phyloP scores from a whole-genome alignment of 306 rosid genomes.

The Vachellia collinsii region DNA sequence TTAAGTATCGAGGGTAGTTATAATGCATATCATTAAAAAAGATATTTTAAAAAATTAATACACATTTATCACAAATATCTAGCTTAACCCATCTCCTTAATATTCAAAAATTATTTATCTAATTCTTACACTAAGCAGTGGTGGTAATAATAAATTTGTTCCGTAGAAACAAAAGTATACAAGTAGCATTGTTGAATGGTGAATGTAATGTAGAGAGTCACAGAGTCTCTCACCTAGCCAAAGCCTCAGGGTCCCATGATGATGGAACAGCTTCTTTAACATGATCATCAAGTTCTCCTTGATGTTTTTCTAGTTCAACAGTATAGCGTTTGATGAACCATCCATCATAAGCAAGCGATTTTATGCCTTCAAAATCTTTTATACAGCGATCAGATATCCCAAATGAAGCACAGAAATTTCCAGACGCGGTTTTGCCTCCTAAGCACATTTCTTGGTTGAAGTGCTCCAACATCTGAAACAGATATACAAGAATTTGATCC shows the following conservation, averaged over 20 bases:
- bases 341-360: conserved; percentile 85
- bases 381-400: conserved; percentile 67
- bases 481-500: not conserved
- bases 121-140: too few relatives aligned
- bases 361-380: conserved; percentile 71
- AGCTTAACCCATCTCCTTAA: too few relatives aligned
- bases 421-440: conserved; percentile 71
- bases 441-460: conserved; percentile 78
- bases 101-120: too few relatives aligned
- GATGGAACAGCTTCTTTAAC: conserved; percentile 84
- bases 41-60: too few relatives aligned
- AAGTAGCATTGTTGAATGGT: not conserved
- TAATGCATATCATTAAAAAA: too few relatives aligned
- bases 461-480: conserved; percentile 81
- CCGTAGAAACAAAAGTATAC: not conserved
- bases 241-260: conserved; percentile 77
- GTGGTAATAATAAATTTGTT: not conserved
- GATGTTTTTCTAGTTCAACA: conserved; percentile 72
- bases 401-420: conserved; percentile 79
- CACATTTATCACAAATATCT: too few relatives aligned
- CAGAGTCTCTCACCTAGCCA: conserved; percentile 61
- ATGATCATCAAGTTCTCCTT: conserved; percentile 57
- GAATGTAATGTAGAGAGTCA: not conserved
- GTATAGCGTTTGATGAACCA: conserved; percentile 81
- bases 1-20: too few relatives aligned